Base-by-base conservation (phyloP, 768 basidiomycete species). In the Clathrus columnatus region DNA sequence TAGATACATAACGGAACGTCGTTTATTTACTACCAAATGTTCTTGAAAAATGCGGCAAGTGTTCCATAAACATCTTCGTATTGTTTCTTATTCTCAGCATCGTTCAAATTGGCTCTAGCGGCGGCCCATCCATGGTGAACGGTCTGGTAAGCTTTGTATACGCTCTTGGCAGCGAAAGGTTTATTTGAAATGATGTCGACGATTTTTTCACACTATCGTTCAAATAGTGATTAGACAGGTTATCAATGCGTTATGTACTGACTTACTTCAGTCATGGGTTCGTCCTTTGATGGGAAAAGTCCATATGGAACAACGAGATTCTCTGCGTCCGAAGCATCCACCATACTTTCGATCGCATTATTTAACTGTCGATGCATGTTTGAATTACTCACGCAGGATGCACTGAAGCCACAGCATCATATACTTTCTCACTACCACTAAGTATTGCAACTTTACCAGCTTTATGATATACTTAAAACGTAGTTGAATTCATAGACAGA, bases 71-170 rank as follows among this genome's bases (percentile, higher is more conserved):
- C 71, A 54, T 83, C 78, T 59, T 81, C 70, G 56, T 67, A 83
- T 74, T 79, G 76, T 63, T 76, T 77, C 64, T 75, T 75, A 65
- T 82, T 83, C 56, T 82, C 79, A 20, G 70, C 64, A 50, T 83
- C 70, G 24, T 74, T 70, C 51, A 84, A 69, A 63, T 84, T 70
- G 1, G 73, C 82, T 47, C 82, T 72, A 2, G 83, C 83, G 18
- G 81, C 83, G 4, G 82, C 80, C 72, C 76, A 85, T 29, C 82
- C 82, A 60, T 84, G 83, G 69, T 56, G 77, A 75, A 78, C 78
- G 58, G 71, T 73, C 2, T 69, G 48, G 59, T 80, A 82, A 52
- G 70, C 62, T 63, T 80, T 80, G 65, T 72, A 71, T 54, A 78
- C 76, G 63, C 70, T 75, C 64, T 76, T 73, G 42, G 65, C 62